A percentile compares a stretch with the other conserved stretches of the same genome.
Conservation (phyloP, 2,329 filamentous ascomycete species). For the Colletotrichum liaoningense region DNA sequence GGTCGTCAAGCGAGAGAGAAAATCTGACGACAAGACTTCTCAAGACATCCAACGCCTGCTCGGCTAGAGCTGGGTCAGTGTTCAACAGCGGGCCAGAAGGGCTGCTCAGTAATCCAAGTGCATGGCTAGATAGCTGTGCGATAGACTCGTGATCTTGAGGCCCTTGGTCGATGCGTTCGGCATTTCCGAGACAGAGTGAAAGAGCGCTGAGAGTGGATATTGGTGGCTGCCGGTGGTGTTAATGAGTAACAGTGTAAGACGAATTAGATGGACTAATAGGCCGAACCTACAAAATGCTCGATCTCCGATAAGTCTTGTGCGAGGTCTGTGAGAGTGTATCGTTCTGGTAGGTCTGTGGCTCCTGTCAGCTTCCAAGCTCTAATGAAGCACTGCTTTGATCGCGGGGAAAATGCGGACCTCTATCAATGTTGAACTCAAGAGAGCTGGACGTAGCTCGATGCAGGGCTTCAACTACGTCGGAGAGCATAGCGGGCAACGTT, state of each 20-base stretch:
- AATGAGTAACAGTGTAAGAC: not conserved
- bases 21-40: not conserved
- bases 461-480: not conserved
- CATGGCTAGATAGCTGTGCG: not conserved
- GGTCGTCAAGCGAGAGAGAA: slow-evolving; percentile 16
- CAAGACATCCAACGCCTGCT: not conserved
- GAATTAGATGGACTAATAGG: not conserved
- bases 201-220: slow-evolving; percentile 1
- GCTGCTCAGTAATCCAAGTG: not conserved
- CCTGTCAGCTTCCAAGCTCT: not conserved
- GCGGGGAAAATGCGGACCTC: not conserved
- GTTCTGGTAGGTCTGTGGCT: not conserved
- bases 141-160: slow-evolving; percentile 1
- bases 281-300: not conserved
- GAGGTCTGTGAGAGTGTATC: slow-evolving; percentile 8
- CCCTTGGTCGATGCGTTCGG: not conserved
- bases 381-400: not conserved
- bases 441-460: not conserved
- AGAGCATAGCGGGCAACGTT: not conserved
- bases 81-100: not conserved
- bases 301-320: not conserved
- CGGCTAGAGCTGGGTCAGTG: not conserved
- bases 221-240: not conserved
- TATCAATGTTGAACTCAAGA: not conserved
- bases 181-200: slow-evolving; percentile 6